Base-by-base conservation (phyloP, 768 basidiomycete species). In the Leccinum subgranulosum region DNA sequence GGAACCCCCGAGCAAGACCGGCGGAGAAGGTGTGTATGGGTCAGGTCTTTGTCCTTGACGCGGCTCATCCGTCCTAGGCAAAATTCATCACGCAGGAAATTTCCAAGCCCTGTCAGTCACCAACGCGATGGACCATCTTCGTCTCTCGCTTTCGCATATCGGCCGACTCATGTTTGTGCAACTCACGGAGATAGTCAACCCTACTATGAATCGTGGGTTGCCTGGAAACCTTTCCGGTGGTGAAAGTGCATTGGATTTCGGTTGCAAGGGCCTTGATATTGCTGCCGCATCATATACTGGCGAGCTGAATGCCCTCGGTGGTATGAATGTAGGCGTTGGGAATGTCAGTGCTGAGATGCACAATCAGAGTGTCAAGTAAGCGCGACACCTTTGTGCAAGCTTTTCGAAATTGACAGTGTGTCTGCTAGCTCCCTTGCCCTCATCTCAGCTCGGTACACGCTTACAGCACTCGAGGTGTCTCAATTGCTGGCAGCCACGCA, bases 341-440 rank as follows among this genome's bases (percentile, higher is more conserved):
- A 84, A 92, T 50, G 90, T 94, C 65, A 88, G 87, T 2, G 92
- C 92, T 1, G 92, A 94, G 74, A 91, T 93, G 88, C 90, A 92
- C 68, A 94, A 94, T 64, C 92, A 94, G 71, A 88, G 92, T 46
- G 83, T 94, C 72, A 94, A 94, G 89, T 91, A 61, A 59, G 88
- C 76, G 0, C 9, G 15, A 21, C 19, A 27, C 41, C 48, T 36
- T 39, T 25, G 11, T 25, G 14, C n/a, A 15, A 7, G 15, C 7
- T 29, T 55, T 2, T 12, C 3, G n/a, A 3, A 28, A 10, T 25
- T 56, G 36, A 60, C 33, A 19, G 29, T 39, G 1, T 5, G 21
- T 33, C 25, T 33, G 28, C 29, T 31, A 91, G 89, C 71, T 93
- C 91, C 6, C 78, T 94, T 54, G 92, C 92, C 0, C 76, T 94